Percentiles rank a stretch among this genome's conserved stretches.
These are phyloP conservation scores for Neurospora sp. DNA, from an alignment of 495 filamentous ascomycete genomes.

Conservation along the genomic window DNA sequence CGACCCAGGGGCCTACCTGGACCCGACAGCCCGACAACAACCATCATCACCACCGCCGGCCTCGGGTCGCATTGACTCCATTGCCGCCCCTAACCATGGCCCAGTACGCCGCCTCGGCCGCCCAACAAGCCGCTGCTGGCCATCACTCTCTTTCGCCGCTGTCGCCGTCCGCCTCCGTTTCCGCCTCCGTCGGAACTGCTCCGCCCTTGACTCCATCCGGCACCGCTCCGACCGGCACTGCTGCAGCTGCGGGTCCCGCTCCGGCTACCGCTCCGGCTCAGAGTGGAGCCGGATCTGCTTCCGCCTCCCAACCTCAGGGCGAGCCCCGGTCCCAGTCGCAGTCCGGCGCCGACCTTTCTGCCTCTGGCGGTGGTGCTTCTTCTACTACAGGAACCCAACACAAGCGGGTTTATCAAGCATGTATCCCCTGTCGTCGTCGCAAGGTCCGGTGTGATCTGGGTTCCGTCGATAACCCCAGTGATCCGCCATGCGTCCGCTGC, in stretches of 20 bases:
- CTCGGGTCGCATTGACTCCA: not conserved
- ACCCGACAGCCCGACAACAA: not conserved
- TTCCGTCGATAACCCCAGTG: conserved; percentile 87
- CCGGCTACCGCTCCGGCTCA: not conserved
- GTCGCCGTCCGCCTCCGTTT: conserved; percentile 20
- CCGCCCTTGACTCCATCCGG: conserved; percentile 9
- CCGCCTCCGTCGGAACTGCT: conserved; percentile 14
- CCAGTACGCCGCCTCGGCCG: conserved; percentile 19
- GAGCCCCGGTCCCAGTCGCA: not conserved
- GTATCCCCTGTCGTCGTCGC: conserved; percentile 81
- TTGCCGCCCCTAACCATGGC: conserved; percentile 16
- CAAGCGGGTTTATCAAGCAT: conserved; percentile 73
- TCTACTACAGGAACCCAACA: conserved; percentile 35
- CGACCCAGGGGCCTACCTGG: not conserved
- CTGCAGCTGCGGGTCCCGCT: conserved; percentile 1
- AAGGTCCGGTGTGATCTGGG: conserved; percentile 93
- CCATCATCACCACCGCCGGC: not conserved
- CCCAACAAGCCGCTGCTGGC: conserved; percentile 7
- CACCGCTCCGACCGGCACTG: conserved; percentile 1
- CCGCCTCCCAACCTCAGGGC: not conserved
- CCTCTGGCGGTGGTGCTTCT: conserved; percentile 5
- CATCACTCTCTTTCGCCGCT: conserved; percentile 3
- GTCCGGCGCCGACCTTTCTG: not conserved
- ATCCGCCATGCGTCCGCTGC: conserved; percentile 90
- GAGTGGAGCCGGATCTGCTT: conserved; percentile 4